phyloP scores from a whole-genome alignment of 495 filamentous ascomycete species.

The Cenococcum geophilum region DNA sequence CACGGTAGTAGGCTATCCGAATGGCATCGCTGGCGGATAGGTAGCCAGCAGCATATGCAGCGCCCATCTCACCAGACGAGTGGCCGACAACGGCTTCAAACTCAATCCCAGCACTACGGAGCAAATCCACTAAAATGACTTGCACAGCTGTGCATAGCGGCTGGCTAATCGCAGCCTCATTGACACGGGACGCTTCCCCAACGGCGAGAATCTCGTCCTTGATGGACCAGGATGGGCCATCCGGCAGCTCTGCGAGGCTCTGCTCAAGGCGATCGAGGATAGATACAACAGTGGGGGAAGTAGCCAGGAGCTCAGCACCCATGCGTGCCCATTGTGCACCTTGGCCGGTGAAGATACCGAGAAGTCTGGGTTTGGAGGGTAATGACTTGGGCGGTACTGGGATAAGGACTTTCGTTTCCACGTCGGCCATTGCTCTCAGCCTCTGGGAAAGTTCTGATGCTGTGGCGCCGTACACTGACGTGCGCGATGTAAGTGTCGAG shows the following conservation, averaged over 20 bases:
- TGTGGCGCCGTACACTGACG: no score
- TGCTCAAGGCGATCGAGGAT: neutral
- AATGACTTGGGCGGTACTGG: neutral
- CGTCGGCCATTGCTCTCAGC: neutral
- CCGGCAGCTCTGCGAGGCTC: neutral
- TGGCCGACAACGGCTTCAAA: conserved; percentile 16
- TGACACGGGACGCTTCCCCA: neutral
- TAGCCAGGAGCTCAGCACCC: conserved; percentile 43
- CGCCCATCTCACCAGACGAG: conserved; percentile 24
- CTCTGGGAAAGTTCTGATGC: neutral
- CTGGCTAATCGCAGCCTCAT: conserved; percentile 10
- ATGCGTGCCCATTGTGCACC: conserved; percentile 64
- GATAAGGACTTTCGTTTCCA: neutral
- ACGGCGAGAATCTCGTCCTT: neutral
- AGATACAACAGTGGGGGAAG: no score
- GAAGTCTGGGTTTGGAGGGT: conserved; percentile 3
- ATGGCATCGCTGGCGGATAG: neutral
- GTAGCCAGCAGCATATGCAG: conserved; percentile 16
- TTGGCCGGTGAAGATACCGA: conserved; percentile 53
- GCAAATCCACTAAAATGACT: conserved; percentile 16
- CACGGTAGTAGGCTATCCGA: conserved; percentile 4
- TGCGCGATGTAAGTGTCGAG: no score
- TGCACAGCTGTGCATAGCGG: conserved; percentile 15
- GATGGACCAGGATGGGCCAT: neutral
- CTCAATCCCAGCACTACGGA: conserved; percentile 4